Percentiles rank a stretch among this genome's conserved stretches.
Evolutionary conservation across 192 early-diverging fungal genomes (phyloP).

Genomic region (Gonapodya prolifera): DNA sequence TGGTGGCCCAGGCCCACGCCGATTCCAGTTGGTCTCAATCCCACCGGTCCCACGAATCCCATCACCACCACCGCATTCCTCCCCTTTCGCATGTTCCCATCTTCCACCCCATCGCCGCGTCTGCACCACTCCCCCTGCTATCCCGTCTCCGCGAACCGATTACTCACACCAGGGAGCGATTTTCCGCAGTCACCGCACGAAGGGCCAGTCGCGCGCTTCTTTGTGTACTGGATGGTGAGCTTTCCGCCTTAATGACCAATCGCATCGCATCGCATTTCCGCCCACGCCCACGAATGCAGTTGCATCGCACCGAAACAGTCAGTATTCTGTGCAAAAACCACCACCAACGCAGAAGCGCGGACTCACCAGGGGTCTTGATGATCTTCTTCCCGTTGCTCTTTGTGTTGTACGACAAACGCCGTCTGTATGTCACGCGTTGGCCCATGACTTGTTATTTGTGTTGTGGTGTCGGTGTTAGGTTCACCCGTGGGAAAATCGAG

Average conservation of each 20-base stretch:
- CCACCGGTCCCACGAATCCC: too few relatives aligned
- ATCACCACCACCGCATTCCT: too few relatives aligned
- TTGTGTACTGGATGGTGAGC: constrained; percentile 79
- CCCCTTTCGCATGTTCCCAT: neutral
- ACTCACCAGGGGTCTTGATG: constrained; percentile 72
- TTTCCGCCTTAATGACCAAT: constrained; percentile 50
- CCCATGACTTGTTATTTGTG: neutral
- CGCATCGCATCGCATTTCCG: neutral
- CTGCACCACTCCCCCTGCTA: neutral
- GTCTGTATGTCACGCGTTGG: constrained; percentile 63
- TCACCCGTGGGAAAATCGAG: too few relatives aligned
- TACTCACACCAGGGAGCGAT: constrained; percentile 72
- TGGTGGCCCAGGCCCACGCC: too few relatives aligned
- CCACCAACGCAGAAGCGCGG: neutral
- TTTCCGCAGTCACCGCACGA: constrained; percentile 96
- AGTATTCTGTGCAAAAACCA: neutral
- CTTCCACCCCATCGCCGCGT: neutral
- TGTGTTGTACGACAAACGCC: constrained; percentile 80
- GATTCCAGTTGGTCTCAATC: too few relatives aligned
- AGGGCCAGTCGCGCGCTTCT: constrained; percentile 82
- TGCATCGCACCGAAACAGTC: neutral
- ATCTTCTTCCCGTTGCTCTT: constrained; percentile 73
- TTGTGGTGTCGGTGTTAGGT: too few relatives aligned
- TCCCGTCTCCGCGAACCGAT: neutral
- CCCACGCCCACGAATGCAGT: neutral